Base-by-base conservation (phyloP, 1,284 basidiomycete species). In the Heterobasidion parviporum region DNA sequence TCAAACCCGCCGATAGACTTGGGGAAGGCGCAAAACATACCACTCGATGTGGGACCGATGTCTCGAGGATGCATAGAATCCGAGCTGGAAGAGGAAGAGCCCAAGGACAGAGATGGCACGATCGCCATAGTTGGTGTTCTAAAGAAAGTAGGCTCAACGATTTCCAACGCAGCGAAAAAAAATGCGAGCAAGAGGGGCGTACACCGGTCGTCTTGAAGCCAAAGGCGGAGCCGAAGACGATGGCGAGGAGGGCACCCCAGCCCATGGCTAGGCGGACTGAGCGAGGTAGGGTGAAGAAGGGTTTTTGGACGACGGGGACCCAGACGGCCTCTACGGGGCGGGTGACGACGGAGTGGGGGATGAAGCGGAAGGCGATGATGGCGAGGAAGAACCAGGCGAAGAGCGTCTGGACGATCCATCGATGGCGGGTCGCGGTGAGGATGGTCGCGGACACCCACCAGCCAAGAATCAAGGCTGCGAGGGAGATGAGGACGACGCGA, bases 371-470 rank as follows among this genome's bases (percentile, higher is more conserved):
- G 2, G 83, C 85, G 60, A 91, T 90, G 59, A 88, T 76, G 9
- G 78, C 59, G 60, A 91, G 73, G 72, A 91, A 90, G 55, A 82
- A 81, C 90, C 89, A 92, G 3, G 89, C 86, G 63, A 85, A 87
- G 48, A 91, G 52, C 0, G 88, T 87, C 69, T 90, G 87, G 7
- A 87, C 84, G 60, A 92, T 80, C 87, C 87, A 92, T 72, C 86
- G 76, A 70, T 81, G 82, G 46, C 89, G 79, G 5, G 89, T 92
- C 14, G 76, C 81, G 56, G 73, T 64, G 50, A 92, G 71, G 20
- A 89, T 66, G 0, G 80, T 89, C 6, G 88, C 69, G 58, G 82
- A 85, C 52, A 91, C 82, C 89, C 89, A 92, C 89, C 89, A 91
- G 48, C 79, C 87, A 50, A 90, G 71, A 60, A 91, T 88, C 48